These are phyloP conservation scores for Macrolepiota fuliginosa DNA, from an alignment of 768 basidiomycete species.

Conservation along the genomic window DNA sequence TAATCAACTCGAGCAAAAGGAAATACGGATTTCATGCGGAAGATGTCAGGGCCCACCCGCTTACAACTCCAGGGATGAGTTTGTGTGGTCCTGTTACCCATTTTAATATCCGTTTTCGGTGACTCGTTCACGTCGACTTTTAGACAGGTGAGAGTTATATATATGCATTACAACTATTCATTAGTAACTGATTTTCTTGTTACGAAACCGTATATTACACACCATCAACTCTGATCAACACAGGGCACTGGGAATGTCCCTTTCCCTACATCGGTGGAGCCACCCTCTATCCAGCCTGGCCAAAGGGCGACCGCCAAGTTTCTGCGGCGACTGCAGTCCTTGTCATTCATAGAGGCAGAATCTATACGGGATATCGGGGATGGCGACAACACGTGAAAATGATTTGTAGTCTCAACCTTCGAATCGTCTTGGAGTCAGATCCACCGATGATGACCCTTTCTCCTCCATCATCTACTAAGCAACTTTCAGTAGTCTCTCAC, in stretches of 20 bases:
- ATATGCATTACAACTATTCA: too few relatives aligned
- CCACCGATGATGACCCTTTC: not conserved
- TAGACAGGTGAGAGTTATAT: too few relatives aligned
- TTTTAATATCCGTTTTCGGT: not conserved
- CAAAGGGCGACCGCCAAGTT: too few relatives aligned
- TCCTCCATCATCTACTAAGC: not conserved
- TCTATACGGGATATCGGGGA: too few relatives aligned
- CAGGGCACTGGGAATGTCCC: not conserved
- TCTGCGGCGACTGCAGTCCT: too few relatives aligned
- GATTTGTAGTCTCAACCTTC: not conserved
- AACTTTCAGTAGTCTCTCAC: not conserved
- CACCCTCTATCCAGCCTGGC: too few relatives aligned
- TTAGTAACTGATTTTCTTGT: not conserved
- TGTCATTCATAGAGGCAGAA: too few relatives aligned
- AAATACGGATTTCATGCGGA: not conserved
- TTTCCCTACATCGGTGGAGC: too few relatives aligned
- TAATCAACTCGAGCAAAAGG: not conserved
- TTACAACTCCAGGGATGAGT: not conserved
- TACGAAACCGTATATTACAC: not conserved
- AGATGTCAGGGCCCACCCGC: not conserved
- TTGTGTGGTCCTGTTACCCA: not conserved
- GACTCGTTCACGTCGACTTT: not conserved
- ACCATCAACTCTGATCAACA: not conserved
- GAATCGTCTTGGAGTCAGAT: not conserved
- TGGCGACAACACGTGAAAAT: not conserved